Evolutionary conservation across 345 rosid genomes (phyloP).

Genomic region (Cardamine resedifolia): DNA sequence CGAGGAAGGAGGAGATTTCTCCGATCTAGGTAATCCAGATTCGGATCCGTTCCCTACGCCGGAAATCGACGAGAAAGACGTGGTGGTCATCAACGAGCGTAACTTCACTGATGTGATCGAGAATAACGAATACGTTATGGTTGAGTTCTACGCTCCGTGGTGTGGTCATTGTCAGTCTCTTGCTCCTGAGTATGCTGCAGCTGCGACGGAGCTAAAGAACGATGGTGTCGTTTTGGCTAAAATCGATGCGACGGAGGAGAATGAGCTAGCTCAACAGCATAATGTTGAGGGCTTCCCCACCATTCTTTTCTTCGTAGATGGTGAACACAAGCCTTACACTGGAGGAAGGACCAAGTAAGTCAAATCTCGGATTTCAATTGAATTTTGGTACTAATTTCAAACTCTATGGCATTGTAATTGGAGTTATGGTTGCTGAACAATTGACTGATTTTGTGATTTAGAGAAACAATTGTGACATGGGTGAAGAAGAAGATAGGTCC

Average conservation of each 20-base stretch:
- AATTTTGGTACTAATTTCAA: neutral
- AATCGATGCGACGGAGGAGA: conserved; percentile 94
- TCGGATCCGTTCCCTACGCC: conserved; percentile 57
- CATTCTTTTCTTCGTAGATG: conserved; percentile 74
- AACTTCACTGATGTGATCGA: conserved; percentile 71
- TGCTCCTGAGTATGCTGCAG: conserved; percentile 98
- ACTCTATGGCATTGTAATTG: no score
- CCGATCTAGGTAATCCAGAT: conserved; percentile 63
- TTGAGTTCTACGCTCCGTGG: conserved; percentile 99
- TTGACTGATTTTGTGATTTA: conserved; percentile 30
- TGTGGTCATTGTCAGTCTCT: conserved; percentile 96
- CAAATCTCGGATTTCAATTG: neutral
- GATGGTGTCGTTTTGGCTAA: conserved; percentile 80
- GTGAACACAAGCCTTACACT: conserved; percentile 72
- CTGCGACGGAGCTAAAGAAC: conserved; percentile 81
- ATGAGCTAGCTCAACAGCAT: conserved; percentile 74
- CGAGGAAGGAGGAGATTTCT: conserved; percentile 51
- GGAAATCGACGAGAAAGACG: conserved; percentile 83
- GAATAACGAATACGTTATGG: conserved; percentile 78
- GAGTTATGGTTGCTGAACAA: neutral
- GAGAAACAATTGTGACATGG: conserved; percentile 92
- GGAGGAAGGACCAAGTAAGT: conserved; percentile 89
- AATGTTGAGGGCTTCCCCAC: conserved; percentile 95
- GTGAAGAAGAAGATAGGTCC: conserved; percentile 96
- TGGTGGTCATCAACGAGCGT: conserved; percentile 71